These are phyloP conservation scores for Phialemoniopsis sp. DNA, from an alignment of 2,329 filamentous ascomycete genomes.

Conservation along the genomic window DNA sequence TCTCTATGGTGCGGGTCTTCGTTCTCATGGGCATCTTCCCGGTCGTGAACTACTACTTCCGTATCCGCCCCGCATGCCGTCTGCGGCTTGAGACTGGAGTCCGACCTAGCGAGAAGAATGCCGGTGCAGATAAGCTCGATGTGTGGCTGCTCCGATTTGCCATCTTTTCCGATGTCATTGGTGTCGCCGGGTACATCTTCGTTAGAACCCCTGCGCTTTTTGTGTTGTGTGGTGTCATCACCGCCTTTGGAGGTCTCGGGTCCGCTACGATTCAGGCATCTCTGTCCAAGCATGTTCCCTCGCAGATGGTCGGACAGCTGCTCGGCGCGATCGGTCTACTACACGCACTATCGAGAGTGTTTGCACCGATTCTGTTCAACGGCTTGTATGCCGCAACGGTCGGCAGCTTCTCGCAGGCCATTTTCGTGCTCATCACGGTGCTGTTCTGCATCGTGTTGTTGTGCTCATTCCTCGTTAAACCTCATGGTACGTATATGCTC, in stretches of 20 bases:
- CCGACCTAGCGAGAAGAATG: conserved; percentile 41
- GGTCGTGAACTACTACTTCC: conserved; percentile 69
- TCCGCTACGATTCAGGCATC: conserved; percentile 80
- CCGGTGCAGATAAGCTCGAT: conserved; percentile 75
- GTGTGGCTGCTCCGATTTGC: conserved; percentile 71
- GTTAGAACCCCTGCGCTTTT: conserved; percentile 61
- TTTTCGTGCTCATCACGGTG: conserved; percentile 70
- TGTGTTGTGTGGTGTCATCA: conserved; percentile 65
- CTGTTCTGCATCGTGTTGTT: conserved; percentile 65
- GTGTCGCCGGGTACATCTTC: conserved; percentile 71
- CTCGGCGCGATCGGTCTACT: conserved; percentile 83
- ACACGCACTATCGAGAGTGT: conserved; percentile 74
- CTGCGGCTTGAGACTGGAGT: conserved; percentile 31
- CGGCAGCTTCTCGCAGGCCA: conserved; percentile 69
- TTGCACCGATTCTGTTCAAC: conserved; percentile 81
- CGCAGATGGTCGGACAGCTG: conserved; percentile 78
- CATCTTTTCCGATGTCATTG: conserved; percentile 71
- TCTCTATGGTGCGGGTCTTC: conserved; percentile 72
- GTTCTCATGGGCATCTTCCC: conserved; percentile 75
- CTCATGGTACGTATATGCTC: conserved; percentile 60
- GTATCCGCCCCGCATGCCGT: conserved; percentile 45
- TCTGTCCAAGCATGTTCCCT: conserved; percentile 86
- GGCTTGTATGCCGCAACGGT: conserved; percentile 82
- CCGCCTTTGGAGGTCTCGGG: conserved; percentile 78
- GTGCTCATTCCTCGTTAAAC: conserved; percentile 66